These are phyloP conservation scores for Pichia exigua DNA, from an alignment of 805 yeast genomes.

Conservation along the genomic window DNA sequence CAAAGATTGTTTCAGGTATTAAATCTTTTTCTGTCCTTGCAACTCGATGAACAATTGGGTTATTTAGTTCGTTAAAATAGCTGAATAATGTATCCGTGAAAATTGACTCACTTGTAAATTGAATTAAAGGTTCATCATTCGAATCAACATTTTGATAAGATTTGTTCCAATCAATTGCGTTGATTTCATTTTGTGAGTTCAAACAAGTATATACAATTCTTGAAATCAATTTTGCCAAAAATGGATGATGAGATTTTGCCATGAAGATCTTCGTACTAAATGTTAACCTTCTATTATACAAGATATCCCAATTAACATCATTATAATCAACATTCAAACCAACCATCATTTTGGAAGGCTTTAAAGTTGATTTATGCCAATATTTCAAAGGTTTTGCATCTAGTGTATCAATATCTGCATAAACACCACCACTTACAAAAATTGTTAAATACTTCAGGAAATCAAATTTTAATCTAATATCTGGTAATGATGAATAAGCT, in stretches of 20 bases:
- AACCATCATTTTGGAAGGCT: constrained; percentile 21
- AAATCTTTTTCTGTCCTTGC: constrained; percentile 26
- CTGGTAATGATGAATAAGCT: constrained; percentile 43
- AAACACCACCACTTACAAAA: constrained; percentile 51
- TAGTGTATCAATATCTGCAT: constrained; percentile 54
- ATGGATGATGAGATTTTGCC: constrained; percentile 29
- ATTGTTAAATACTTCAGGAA: constrained; percentile 47
- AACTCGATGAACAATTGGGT: constrained; percentile 24
- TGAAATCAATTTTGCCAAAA: constrained; percentile 27
- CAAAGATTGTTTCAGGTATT: constrained; percentile 19
- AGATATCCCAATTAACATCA: constrained; percentile 25
- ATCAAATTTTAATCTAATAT: constrained; percentile 43
- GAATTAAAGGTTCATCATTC: constrained; percentile 28
- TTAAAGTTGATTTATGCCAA: constrained; percentile 23
- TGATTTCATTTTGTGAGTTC: constrained; percentile 19
- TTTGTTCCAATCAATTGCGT: constrained; percentile 24
- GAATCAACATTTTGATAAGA: constrained; percentile 25
- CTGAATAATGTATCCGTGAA: constrained; percentile 29
- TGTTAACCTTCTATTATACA: constrained; percentile 27
- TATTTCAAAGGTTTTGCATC: constrained; percentile 39
- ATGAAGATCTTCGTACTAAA: constrained; percentile 24
- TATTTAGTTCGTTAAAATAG: constrained; percentile 22
- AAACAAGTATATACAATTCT: constrained; percentile 24
- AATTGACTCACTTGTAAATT: constrained; percentile 29
- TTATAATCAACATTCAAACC: constrained; percentile 27